A percentile compares a stretch with the other conserved stretches of the same genome.
These are phyloP conservation scores for Penicillium alfredii DNA, from an alignment of 495 filamentous ascomycete genomes.

Conservation along the genomic window DNA sequence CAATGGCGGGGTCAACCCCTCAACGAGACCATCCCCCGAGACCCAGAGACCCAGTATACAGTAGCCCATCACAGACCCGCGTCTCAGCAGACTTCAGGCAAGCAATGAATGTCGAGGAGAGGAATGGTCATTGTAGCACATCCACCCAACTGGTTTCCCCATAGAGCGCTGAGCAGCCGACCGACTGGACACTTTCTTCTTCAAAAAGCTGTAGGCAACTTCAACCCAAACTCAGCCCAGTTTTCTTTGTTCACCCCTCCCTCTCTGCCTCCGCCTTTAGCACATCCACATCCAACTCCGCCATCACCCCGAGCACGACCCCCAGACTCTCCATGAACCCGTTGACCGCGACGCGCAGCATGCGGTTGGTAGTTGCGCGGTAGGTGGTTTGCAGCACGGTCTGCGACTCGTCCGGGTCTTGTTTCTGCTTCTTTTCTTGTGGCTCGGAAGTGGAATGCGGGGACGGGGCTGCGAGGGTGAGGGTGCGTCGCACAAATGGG, in stretches of 20 bases:
- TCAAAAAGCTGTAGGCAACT: constrained; percentile 10
- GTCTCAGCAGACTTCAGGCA: no score
- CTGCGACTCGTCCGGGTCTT: constrained; percentile 35
- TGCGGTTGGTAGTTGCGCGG: constrained; percentile 85
- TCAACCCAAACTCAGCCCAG: no score
- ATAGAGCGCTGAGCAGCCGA: background rate
- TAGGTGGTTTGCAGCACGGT: constrained; percentile 70
- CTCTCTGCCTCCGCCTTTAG: constrained; percentile 33
- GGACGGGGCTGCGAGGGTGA: constrained; percentile 47
- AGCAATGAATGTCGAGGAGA: no score
- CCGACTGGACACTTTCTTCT: constrained; percentile 8
- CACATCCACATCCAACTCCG: constrained; percentile 83
- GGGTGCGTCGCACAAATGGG: constrained; percentile 64
- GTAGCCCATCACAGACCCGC: no score
- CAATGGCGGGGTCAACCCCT: no score
- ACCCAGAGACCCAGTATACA: no score
- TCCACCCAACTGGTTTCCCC: constrained; percentile 4
- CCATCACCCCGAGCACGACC: constrained; percentile 78
- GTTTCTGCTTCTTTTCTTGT: constrained; percentile 22
- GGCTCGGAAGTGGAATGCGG: constrained; percentile 16
- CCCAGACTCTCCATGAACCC: constrained; percentile 92
- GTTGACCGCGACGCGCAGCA: constrained; percentile 95
- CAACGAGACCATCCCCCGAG: no score
- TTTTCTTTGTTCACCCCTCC: constrained; percentile 29
- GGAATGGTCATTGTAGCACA: no score